phyloP scores from a whole-genome alignment of 441 rosid species.

The Pelargonium australe region DNA sequence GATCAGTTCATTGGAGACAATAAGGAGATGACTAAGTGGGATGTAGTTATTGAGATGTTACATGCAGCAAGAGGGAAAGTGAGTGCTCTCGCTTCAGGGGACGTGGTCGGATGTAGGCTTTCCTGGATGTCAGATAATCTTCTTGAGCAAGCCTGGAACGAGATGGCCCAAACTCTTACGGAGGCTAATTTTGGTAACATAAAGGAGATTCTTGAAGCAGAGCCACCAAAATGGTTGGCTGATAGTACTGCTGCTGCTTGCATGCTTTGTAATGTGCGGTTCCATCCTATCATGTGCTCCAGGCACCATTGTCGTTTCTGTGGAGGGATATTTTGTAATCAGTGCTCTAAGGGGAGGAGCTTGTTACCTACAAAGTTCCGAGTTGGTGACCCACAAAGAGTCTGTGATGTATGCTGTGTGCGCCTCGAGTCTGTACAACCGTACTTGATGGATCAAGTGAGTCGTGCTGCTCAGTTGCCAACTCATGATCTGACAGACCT shows the following conservation, averaged over 20 bases:
- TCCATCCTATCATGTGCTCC: constrained; percentile 91
- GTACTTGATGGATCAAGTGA: constrained; percentile 86
- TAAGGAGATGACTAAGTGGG: constrained; percentile 95
- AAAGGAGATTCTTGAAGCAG: constrained; percentile 30
- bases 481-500: constrained; percentile 86
- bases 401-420: constrained; percentile 91
- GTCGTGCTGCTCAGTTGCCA: constrained; percentile 86
- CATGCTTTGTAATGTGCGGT: constrained; percentile 76
- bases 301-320: constrained; percentile 96
- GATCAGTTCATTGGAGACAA: constrained; percentile 47
- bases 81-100: constrained; percentile 56
- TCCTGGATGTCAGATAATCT: constrained; percentile 61
- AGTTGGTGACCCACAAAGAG: constrained; percentile 73
- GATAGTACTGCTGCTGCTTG: constrained; percentile 70
- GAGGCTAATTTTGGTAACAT: constrained; percentile 48
- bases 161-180: constrained; percentile 88
- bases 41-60: constrained; percentile 77
- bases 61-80: constrained; percentile 84
- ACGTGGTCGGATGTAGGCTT: constrained; percentile 40
- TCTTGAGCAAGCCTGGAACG: constrained; percentile 95
- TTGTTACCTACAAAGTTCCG: constrained; percentile 73
- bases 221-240: constrained; percentile 33
- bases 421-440: constrained; percentile 86
- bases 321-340: constrained; percentile 83
- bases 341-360: constrained; percentile 88